Base-by-base conservation (phyloP, 345 rosid species). In the Ailanthus altissimus region DNA sequence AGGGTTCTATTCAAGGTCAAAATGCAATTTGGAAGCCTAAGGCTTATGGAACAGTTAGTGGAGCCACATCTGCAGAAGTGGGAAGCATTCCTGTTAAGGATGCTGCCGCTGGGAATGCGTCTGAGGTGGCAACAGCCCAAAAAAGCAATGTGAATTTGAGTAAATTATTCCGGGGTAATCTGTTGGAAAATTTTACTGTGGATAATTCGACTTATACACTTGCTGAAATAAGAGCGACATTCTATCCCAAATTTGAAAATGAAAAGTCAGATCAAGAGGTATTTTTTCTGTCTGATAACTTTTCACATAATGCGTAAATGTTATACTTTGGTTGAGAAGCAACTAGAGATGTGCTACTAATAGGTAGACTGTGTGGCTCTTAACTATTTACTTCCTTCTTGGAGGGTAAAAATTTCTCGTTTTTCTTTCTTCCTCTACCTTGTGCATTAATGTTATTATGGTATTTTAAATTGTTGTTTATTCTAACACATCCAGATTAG, bases 231-330 rank as follows among this genome's bases (percentile, higher is more conserved):
- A 91, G 98, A 86, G 99, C 99, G 72, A 89, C 97, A 69, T 96
- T 96, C 82, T 96, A 96, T 81, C 99, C 98, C 45, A 96, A 96
- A 81, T 96, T 96, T 62, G 99, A 96, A 82, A 96, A 96, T 62
- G 99, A 96, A 86, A 93, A 96, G 89, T 86, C 99, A 61, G 99
- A 96, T 83, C 98, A 96, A 79, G 98, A 96, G 98, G 99, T 93
- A 81, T 0, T 67, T 18, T 73, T 50, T 43, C 60, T 23, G 38
- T 67, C 38, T 20, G 10, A 26, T 20, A n/a, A 26, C 58, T 26
- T 69, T 69, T 36, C 28, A 62, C 70, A 2, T 74, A 12, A n/a
- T n/a, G n/a, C n/a, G n/a, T n/a, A n/a, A n/a, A n/a, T n/a, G n/a
- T n/a, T n/a, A n/a, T n/a, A n/a, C n/a, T n/a, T 20, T 38, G 36